Percentiles rank a stretch among this genome's conserved stretches.
These are phyloP conservation scores for Eucalyptus melliodora DNA, from an alignment of 345 rosid genomes.

Conservation along the genomic window DNA sequence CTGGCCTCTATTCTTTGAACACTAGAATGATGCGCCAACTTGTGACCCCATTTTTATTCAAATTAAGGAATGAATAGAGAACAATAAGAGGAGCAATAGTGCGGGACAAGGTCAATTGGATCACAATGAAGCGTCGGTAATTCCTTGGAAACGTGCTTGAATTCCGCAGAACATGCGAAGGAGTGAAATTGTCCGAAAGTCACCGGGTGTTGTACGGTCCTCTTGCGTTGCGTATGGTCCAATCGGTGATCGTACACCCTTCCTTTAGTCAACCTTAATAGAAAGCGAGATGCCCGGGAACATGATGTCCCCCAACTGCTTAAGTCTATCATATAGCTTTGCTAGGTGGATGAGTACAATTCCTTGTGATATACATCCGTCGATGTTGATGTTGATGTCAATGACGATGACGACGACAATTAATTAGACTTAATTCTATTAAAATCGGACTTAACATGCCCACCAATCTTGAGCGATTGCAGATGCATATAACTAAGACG, in stretches of 20 bases:
- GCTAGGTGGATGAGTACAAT: not conserved
- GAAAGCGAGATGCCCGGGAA: not conserved
- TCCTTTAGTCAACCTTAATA: not conserved
- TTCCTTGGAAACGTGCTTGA: no score
- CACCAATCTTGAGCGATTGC: not conserved
- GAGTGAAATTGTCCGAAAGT: no score
- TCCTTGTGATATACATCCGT: not conserved
- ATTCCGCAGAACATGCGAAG: no score
- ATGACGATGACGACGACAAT: accelerated
- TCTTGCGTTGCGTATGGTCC: not conserved
- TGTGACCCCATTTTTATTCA: no score
- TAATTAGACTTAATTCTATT: not conserved
- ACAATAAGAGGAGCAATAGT: no score
- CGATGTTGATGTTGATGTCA: no score
- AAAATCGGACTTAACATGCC: not conserved
- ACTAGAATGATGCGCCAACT: no score
- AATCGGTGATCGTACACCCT: not conserved
- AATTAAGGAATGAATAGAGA: no score
- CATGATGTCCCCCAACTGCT: not conserved
- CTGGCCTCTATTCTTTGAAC: no score
- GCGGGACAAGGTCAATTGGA: no score
- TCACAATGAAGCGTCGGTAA: no score
- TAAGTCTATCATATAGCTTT: not conserved
- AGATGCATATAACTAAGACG: not conserved
- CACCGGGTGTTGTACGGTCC: not conserved